Conservation (phyloP, 148 eudicot genomes). For the Dianthus caryophyllus region DNA sequence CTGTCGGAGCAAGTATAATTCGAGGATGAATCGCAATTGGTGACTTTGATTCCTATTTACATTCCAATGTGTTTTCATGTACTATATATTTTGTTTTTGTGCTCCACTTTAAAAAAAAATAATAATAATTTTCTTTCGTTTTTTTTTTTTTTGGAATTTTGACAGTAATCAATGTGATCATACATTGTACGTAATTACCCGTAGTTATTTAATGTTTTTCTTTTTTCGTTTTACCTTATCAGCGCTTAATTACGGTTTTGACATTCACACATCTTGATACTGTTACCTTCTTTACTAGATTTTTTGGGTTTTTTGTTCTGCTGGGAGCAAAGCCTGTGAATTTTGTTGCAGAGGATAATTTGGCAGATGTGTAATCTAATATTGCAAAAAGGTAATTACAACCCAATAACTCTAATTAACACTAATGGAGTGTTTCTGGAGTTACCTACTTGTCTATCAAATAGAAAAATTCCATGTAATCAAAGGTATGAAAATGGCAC, state of each 20-base stretch:
- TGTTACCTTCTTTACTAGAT: background rate
- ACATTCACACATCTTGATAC: background rate
- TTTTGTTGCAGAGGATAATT: conserved; percentile 85
- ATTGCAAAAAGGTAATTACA: conserved; percentile 70
- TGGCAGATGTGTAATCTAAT: conserved; percentile 93
- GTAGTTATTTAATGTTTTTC: too few species aligned
- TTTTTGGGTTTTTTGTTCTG: conserved; percentile 36
- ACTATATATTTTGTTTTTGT: too few species aligned
- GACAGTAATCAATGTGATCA: too few species aligned
- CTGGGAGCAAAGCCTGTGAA: conserved; percentile 90
- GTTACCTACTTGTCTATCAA: background rate
- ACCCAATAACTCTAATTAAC: background rate
- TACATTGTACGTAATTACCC: too few species aligned
- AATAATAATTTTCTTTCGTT: too few species aligned
- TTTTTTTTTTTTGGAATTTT: too few species aligned
- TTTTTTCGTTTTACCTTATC: background rate
- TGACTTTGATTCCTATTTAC: too few species aligned
- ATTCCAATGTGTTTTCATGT: too few species aligned
- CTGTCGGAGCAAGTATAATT: too few species aligned
- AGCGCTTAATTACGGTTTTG: background rate
- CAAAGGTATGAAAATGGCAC: background rate
- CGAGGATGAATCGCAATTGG: too few species aligned
- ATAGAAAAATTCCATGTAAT: background rate
- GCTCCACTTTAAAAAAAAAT: too few species aligned
- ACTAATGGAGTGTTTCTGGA: background rate